A percentile compares a stretch with the other conserved stretches of the same genome.
Conservation (phyloP, 176 grass and related monocot genomes). For the Avena atlantica region DNA sequence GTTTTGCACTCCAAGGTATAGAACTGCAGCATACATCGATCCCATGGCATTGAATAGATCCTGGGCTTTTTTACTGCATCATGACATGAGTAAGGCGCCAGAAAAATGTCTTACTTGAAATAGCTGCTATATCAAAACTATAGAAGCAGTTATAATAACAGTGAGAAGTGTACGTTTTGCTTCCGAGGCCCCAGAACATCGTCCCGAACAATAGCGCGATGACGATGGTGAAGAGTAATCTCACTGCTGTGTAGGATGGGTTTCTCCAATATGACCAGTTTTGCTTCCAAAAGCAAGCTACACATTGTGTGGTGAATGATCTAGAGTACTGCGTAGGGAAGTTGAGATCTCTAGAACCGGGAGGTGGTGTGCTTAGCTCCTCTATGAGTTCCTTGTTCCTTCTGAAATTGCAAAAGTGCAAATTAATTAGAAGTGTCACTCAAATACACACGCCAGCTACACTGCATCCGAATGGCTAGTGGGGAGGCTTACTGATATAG, state of each 20-base stretch:
- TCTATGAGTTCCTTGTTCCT: constrained; percentile 76
- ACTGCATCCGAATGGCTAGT: constrained; percentile 19
- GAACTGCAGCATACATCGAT: constrained; percentile 85
- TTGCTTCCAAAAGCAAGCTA: constrained; percentile 93
- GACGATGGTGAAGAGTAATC: constrained; percentile 66
- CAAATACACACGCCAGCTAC: constrained; percentile 21
- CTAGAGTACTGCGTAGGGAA: constrained; percentile 75
- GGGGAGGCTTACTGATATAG: constrained; percentile 66
- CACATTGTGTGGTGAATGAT: constrained; percentile 63
- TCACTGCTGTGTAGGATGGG: constrained; percentile 74
- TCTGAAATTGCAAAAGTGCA: constrained; percentile 57
- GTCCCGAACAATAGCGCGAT: constrained; percentile 78
- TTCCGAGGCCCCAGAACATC: constrained; percentile 80
- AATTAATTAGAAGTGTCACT: constrained; percentile 22
- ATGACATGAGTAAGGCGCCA: constrained; percentile 26
- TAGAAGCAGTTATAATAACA: constrained; percentile 20
- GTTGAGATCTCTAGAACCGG: constrained; percentile 66
- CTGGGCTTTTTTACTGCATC: constrained; percentile 52
- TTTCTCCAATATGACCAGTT: constrained; percentile 83
- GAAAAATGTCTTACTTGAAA: constrained; percentile 25
- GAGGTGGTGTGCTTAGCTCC: constrained; percentile 63
- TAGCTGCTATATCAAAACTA: constrained; percentile 13
- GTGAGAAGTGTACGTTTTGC: constrained; percentile 55
- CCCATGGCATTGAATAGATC: constrained; percentile 91
- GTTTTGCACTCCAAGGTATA: constrained; percentile 82